Evolutionary conservation across 306 rosid species (phyloP), one percentile per base, ranked within the genome.

Genomic region (Acmispon strigosus): DNA sequence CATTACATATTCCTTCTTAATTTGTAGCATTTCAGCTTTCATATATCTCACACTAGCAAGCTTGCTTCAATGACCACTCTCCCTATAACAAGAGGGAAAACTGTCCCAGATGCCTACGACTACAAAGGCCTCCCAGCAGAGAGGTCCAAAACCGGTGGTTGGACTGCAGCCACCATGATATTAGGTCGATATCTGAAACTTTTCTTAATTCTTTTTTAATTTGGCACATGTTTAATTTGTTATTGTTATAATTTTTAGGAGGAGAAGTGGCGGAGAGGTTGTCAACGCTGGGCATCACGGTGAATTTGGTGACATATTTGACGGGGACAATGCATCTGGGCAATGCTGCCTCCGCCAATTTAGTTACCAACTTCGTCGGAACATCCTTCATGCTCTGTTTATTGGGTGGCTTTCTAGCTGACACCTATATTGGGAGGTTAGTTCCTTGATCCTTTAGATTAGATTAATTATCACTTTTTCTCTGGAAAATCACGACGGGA

Each of bases 321-420:
- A 87, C 93, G 0, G 89, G 69, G 0, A 85, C 94, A 5, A 90
- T 90, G 98, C 94, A 93, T 80, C 80, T 93, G 82, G 98, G 98
- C 39, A 93, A 83, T 77, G 97, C 96, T 42, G 72, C 78, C 62
- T 83, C 98, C 10, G 98, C 98, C 63, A 93, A 86, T 52, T 81
- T 79, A 0, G 97, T 90, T 83, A 93, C 97, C 73, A 90, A 93
- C 78, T 93, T 90, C 72, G 63, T 87, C 2, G 98, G 98, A 18
- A 88, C 97, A 37, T 93, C 98, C 2, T 90, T 90, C 70, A 90
- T 93, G 97, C 90, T 93, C 41, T 93, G 94, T 73, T 75, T 94
- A 59, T 84, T 94, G 13, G 98, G 98, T 18, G 98, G 98, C 5
- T 90, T 94, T 57, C 55, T 94, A 0, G 98, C 95, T 4, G 98